Percentiles rank a stretch among this genome's conserved stretches.
phyloP scores from a whole-genome alignment of 2,329 filamentous ascomycete species.

The Zymoseptoria tritici region DNA sequence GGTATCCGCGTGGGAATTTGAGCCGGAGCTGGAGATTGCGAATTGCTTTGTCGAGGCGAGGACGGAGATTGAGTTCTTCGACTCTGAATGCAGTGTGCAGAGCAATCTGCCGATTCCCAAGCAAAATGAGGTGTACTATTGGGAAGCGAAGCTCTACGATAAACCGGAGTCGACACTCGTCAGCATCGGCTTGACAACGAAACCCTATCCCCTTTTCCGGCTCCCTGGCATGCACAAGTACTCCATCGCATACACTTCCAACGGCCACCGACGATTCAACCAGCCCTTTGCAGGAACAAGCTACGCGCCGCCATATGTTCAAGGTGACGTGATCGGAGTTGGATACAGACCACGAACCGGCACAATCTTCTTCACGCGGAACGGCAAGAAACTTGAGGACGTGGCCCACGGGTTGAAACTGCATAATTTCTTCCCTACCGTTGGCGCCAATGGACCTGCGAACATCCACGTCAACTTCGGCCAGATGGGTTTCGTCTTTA shows the following conservation, averaged over 20 bases:
- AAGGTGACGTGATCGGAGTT: constrained; percentile 92
- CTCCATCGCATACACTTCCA: constrained; percentile 85
- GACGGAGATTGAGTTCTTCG: constrained; percentile 98
- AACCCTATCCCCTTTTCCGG: constrained; percentile 91
- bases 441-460: constrained; percentile 92
- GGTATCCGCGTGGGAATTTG: constrained; percentile 99
- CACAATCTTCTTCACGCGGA: constrained; percentile 95
- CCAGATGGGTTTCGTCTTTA: constrained; percentile 96
- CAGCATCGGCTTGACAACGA: constrained; percentile 90
- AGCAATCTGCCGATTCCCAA: constrained; percentile 95
- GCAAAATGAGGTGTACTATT: constrained; percentile 99
- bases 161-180: constrained; percentile 84
- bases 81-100: constrained; percentile 94
- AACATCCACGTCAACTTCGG: constrained; percentile 95
- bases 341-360: constrained; percentile 92
- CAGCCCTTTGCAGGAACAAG: constrained; percentile 76
- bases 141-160: constrained; percentile 98
- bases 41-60: constrained; percentile 96
- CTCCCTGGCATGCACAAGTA: constrained; percentile 90
- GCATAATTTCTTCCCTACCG: constrained; percentile 94
- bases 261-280: constrained; percentile 79
- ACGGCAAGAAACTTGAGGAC: constrained; percentile 94
- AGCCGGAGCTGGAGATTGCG: constrained; percentile 96
- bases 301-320: constrained; percentile 78
- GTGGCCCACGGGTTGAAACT: constrained; percentile 86